Evolutionary conservation across 73 alveolate genomes (phyloP).

Genomic region (Paramecium sexaurelia): DNA sequence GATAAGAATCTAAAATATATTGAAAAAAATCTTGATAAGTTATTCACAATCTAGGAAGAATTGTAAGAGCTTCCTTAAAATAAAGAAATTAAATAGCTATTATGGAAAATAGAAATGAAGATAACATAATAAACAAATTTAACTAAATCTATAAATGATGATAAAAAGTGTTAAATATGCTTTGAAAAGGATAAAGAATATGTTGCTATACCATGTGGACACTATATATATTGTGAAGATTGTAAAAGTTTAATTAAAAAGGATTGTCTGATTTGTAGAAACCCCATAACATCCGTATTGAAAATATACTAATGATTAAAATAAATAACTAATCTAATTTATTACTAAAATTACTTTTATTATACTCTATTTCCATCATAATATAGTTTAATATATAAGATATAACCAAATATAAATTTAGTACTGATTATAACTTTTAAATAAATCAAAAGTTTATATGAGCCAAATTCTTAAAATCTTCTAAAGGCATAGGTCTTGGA

Average conservation of each 20-base stretch:
- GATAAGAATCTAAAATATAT: neutral
- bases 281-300: neutral
- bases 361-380: too few relatives aligned
- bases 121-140: constrained; percentile 1
- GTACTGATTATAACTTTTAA: neutral
- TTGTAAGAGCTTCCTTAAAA: neutral
- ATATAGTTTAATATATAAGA: too few relatives aligned
- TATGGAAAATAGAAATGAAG: constrained; percentile 19
- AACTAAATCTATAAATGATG: neutral
- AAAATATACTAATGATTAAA: constrained; percentile 35
- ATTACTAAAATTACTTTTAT: neutral
- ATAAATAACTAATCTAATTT: neutral
- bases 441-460: constrained; percentile 5
- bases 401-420: neutral
- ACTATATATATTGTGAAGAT: constrained; percentile 20
- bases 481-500: neutral
- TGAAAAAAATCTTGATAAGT: neutral
- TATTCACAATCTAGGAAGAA: neutral
- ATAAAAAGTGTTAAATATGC: constrained; percentile 39
- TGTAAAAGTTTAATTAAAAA: neutral
- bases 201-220: constrained; percentile 53
- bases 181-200: constrained; percentile 30
- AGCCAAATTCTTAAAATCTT: constrained; percentile 17
- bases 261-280: neutral
- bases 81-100: neutral